phyloP scores from a whole-genome alignment of 139 green algal species.

The Chlamydomonas eustigma region DNA sequence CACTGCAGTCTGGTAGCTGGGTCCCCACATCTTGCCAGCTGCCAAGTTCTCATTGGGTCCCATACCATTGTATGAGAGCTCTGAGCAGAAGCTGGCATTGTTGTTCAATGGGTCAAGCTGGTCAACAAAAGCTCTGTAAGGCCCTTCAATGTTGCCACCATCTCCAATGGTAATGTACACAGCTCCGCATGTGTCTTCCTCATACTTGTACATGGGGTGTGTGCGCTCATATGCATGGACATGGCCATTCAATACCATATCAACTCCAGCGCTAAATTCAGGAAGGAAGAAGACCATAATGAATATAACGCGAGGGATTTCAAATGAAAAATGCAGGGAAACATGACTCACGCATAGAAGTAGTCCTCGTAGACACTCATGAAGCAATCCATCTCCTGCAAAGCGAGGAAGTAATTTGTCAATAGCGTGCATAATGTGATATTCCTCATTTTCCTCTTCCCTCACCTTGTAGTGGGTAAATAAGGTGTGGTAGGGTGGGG shows the following conservation, averaged over 20 bases:
- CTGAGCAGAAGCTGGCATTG: background rate
- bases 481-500: conserved; percentile 19
- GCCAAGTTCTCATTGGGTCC: background rate
- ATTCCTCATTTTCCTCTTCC: background rate
- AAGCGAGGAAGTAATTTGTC: too few species aligned
- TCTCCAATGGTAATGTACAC: conserved; percentile 16
- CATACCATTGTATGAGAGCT: background rate
- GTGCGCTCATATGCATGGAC: conserved; percentile 55
- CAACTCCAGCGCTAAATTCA: background rate
- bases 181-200: conserved; percentile 34
- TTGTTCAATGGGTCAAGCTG: background rate
- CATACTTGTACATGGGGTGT: conserved; percentile 33
- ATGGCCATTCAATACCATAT: conserved; percentile 46
- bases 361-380: conserved; percentile 24
- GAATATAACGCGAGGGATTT: too few species aligned
- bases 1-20: background rate
- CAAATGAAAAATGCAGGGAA: background rate
- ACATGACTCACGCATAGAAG: conserved; percentile 30
- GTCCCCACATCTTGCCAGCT: background rate
- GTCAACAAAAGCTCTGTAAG: conserved; percentile 29
- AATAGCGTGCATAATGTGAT: background rate
- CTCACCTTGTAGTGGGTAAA: conserved; percentile 26
- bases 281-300: too few species aligned
- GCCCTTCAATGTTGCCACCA: conserved; percentile 35
- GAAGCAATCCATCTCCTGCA: conserved; percentile 36